Evolutionary conservation across 2,329 filamentous ascomycete species (phyloP), one percentile per base, ranked within the genome.

Genomic region (Fusarium sp.): DNA sequence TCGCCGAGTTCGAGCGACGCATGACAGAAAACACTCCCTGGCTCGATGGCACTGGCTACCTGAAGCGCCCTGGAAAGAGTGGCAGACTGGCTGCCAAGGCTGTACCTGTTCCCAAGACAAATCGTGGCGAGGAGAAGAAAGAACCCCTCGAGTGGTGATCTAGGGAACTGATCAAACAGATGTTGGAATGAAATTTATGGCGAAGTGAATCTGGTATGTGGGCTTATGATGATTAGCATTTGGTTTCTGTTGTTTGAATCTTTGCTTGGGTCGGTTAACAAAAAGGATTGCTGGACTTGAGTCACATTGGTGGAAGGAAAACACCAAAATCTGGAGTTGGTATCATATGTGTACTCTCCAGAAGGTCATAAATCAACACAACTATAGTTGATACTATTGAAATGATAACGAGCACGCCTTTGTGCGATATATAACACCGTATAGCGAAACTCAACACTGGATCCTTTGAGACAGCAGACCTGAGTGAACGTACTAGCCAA

Each of bases 71-170:
- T 72, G 85, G 84, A 43, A 81, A 83, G 76, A 83, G 82, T 20
- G 87, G 87, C 35, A 84, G 82, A 75, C 77, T 89, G 69, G 82
- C 84, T 11, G 85, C 81, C 33, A 88, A 89, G 81, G 82, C 88
- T 20, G 84, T 84, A 13, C 88, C 92, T 7, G 90, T 97, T 40
- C 93, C 94, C 39, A 95, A 90, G 83, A 97, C 94, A 65, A 97
- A 97, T 81, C 84, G 93, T 17, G 94, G 94, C 1, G 91, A 96
- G 79, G 88, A 90, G 74, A 89, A 94, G 78, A 90, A 85, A 70
- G 94, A 97, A 81, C 94, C 94, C 46, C 83, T 97, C 71, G 94
- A 97, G 76, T 97, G 94, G 94, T 97, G 85, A 81, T 62, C 20
- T 11, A 15, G 37, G 47, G 14, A 37, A 25, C 27, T 32, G 25